Conservation (phyloP, 2,329 filamentous ascomycete genomes). For the Clarireedia homoeocarpa region DNA sequence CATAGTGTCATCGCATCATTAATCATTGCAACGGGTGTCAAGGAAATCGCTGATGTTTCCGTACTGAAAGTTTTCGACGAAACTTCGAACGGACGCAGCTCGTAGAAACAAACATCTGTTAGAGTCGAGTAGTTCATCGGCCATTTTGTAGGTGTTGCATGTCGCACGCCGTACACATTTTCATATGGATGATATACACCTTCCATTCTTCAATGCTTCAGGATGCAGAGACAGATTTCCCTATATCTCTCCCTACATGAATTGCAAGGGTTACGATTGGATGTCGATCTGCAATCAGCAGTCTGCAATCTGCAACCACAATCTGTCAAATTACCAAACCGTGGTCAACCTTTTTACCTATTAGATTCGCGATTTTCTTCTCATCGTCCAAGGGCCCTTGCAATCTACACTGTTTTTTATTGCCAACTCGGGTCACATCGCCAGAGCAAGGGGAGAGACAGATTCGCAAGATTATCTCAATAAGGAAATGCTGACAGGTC, state of each 20-base stretch:
- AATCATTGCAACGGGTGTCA: slow-evolving; percentile 5
- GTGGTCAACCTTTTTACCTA: background rate
- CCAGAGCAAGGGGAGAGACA: background rate
- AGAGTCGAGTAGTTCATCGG: background rate
- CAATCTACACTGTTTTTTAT: background rate
- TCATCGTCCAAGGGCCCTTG: background rate
- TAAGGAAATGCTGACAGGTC: slow-evolving; percentile 5
- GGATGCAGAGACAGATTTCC: background rate
- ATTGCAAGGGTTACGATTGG: background rate
- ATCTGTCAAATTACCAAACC: background rate
- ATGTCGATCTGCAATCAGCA: background rate
- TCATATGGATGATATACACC: background rate
- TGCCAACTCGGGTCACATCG: too few species aligned
- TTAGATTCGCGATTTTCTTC: background rate
- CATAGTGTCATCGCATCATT: slow-evolving; percentile 8
- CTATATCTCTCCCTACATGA: background rate
- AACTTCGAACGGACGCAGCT: slow-evolving; percentile 2
- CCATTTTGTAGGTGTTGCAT: background rate
- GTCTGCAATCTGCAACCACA: background rate
- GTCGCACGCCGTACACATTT: background rate
- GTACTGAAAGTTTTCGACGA: slow-evolving; percentile 1
- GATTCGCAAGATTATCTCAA: slow-evolving; percentile 6
- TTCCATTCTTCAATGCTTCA: background rate
- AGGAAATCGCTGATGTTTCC: slow-evolving; percentile 7
- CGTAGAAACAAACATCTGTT: background rate